Percentiles rank a stretch among this genome's conserved stretches.
phyloP scores from a whole-genome alignment of 768 basidiomycete genomes.

The Tulasnella sp. region DNA sequence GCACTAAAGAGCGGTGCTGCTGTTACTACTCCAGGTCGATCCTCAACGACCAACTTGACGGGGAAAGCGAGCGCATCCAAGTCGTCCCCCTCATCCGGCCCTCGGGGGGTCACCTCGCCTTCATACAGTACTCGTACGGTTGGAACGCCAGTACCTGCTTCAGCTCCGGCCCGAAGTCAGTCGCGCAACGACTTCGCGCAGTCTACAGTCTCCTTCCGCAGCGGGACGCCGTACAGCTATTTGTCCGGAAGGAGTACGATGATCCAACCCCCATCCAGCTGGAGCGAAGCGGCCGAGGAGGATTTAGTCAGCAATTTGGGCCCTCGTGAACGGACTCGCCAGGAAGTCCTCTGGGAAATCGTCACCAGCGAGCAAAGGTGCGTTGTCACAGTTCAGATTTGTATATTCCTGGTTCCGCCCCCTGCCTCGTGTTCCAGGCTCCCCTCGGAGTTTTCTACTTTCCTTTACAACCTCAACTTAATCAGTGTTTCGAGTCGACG shows the following conservation, averaged over 20 bases:
- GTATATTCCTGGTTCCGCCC: neutral
- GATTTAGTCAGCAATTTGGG: slow-evolving; percentile 89
- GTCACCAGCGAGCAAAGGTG: slow-evolving; percentile 92
- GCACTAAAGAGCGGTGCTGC: neutral
- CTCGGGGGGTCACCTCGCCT: slow-evolving; percentile 5
- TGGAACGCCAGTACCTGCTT: neutral
- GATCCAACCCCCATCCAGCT: slow-evolving; percentile 36
- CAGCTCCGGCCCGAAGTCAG: neutral
- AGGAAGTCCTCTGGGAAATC: slow-evolving; percentile 95
- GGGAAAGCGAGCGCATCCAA: neutral
- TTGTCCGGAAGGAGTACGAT: slow-evolving; percentile 64
- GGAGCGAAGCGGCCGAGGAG: slow-evolving; percentile 92
- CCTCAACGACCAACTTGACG: neutral
- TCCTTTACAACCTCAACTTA: neutral
- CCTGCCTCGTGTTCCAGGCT: neutral
- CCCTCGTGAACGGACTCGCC: slow-evolving; percentile 86
- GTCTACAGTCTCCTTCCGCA: slow-evolving; percentile 45
- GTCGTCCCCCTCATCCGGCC: neutral
- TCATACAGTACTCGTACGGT: neutral
- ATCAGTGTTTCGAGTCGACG: neutral
- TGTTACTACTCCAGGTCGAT: neutral
- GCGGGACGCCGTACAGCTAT: slow-evolving; percentile 70
- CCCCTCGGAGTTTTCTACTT: neutral
- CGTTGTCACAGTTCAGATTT: slow-evolving; percentile 20
- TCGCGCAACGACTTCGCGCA: slow-evolving; percentile 2